Evolutionary conservation across 257 asterid species (phyloP), one percentile per base, ranked within the genome.

Genomic region (Thymus mandschuricus): DNA sequence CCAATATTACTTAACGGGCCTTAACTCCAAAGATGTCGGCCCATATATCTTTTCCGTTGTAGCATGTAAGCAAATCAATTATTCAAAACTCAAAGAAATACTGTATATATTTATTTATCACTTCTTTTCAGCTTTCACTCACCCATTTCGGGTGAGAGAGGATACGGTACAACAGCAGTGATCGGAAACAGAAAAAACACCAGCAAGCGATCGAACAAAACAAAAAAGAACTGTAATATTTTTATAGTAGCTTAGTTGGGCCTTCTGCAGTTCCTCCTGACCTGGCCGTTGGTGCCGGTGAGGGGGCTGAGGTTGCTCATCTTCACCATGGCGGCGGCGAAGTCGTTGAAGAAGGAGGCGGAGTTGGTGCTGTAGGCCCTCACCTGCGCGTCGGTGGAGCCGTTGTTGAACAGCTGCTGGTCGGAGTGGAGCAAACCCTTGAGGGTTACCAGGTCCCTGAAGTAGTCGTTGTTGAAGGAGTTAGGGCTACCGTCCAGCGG

Each of bases 241-340:
- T n/a, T n/a, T n/a, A n/a, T n/a, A n/a, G n/a, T n/a, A n/a, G n/a
- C n/a, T n/a, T n/a, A 90, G 49, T 90, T 90, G 12, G 71, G 43
- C 45, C 73, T 79, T 67, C 97, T 50, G 76, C 97, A 90, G 67
- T 86, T 83, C 9, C 77, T 66, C 79, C 97, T 76, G 76, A 90
- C 78, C 79, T 90, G 89, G 31, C 96, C 93, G 59, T 72, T 82
- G 30, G 87, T 71, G 8, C 91, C 93, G 0, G 90, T 86, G 10
- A 85, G 84, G 0, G 97, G 96, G 74, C 87, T 83, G 9, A 90
- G 86, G 43, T 85, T 88, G 6, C 85, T 79, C 96, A 91, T 88
- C 75, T 78, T 87, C 10, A 91, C 83, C 96, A 91, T 91, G 3
- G 97, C 96, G 30, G 33, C 74, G 0, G 88, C 96, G 30, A 91